Evolutionary conservation across 768 basidiomycete species (phyloP).

Genomic region (Rhodosporidiobolus odoratus): DNA sequence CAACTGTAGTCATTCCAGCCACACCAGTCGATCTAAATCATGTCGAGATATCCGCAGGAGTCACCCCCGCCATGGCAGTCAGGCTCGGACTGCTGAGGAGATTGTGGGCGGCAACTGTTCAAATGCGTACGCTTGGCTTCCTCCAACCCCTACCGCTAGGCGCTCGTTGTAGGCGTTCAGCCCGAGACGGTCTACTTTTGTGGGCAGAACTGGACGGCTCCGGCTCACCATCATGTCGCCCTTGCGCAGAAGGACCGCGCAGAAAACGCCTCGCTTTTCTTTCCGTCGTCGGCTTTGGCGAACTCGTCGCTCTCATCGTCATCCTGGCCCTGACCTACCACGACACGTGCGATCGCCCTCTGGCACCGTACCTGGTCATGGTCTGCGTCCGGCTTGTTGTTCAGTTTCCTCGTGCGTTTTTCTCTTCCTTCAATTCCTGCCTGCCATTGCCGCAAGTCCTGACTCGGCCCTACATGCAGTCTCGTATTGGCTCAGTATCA

Average conservation of each 20-base stretch:
- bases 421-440: background rate
- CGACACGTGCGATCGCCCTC: constrained; percentile 32
- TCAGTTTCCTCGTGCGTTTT: constrained; percentile 27
- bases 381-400: constrained; percentile 27
- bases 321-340: constrained; percentile 18
- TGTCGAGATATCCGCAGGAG: background rate
- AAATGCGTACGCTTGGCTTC: background rate
- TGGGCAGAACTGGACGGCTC: background rate
- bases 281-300: background rate
- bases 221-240: background rate
- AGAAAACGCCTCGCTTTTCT: constrained; percentile 9
- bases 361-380: constrained; percentile 36
- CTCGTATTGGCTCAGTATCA: constrained; percentile 10
- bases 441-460: background rate
- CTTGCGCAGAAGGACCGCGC: background rate
- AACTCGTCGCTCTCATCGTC: constrained; percentile 36
- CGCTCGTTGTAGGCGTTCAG: too few species aligned
- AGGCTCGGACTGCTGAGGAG: background rate
- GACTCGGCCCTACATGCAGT: background rate
- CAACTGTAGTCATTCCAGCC: too few species aligned
- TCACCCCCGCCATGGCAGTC: background rate
- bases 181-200: background rate
- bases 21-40: too few species aligned
- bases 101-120: background rate
- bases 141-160: too few species aligned